Evolutionary conservation across 2,329 filamentous ascomycete genomes (phyloP), one percentile per base, ranked within the genome.

Genomic region (Thermoascus crustaceus): DNA sequence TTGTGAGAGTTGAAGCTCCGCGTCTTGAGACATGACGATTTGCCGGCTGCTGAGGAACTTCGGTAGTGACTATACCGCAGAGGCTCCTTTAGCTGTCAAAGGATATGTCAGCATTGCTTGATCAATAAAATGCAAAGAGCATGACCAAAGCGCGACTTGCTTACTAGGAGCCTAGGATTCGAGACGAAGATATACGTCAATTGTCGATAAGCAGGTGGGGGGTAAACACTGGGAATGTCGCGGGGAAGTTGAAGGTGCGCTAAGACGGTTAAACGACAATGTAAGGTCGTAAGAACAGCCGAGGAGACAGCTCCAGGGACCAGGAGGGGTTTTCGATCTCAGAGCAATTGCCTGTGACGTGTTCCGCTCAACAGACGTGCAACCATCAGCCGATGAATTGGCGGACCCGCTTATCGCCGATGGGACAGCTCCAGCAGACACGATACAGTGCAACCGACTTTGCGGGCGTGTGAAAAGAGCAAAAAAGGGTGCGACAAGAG

Each of bases 21-120:
- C 30, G 21, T 46, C 46, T 46, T 58, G 55, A 41, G 52, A 55
- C 57, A 63, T 63, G 48, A 35, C 44, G 37, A 32, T 40, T 35
- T 20, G 30, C 16, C 14, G 11, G 10, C 25, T 10, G 23, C 5
- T 5, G n/a, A 8, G 18, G 17, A 4, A 31, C 11, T 20, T 10
- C 4, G 14, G 26, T 8, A 30, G 6, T 32, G 18, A 17, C 11
- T 24, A 24, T 11, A 24, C 22, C 4, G 22, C 8, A 24, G 22
- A 24, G 9, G 6, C 8, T 24, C 22, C 22, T 11, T 4, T 9
- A 9, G 11, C 22, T 24, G 22, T 33, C 17, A 33, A 17, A 23
- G 18, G 18, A 5, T 27, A n/a, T n/a, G n/a, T n/a, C n/a, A n/a
- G n/a, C n/a, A n/a, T n/a, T n/a, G n/a, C n/a, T n/a, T n/a, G n/a